These are phyloP conservation scores for Aeschynomene evenia DNA, from an alignment of 306 rosid genomes.

Conservation along the genomic window DNA sequence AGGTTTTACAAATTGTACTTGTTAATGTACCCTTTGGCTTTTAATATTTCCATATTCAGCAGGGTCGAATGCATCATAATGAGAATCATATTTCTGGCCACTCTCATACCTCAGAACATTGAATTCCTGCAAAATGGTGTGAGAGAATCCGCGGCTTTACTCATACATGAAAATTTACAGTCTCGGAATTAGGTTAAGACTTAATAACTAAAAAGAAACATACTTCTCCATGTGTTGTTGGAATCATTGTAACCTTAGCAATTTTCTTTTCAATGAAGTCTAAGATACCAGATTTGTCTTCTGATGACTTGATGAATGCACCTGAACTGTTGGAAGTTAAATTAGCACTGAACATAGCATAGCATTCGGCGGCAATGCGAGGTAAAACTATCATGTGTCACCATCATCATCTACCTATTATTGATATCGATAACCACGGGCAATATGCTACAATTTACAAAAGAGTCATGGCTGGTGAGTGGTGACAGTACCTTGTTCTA, in stretches of 20 bases:
- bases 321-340: slow-evolving; percentile 50
- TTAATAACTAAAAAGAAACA: not conserved
- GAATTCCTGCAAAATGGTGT: slow-evolving; percentile 51
- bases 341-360: not conserved
- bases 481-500: slow-evolving; percentile 63
- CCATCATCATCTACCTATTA: not conserved
- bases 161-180: slow-evolving; percentile 26
- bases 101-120: slow-evolving; percentile 56
- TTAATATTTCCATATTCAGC: slow-evolving; percentile 48
- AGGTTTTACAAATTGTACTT: not conserved
- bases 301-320: slow-evolving; percentile 52
- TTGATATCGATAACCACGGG: not conserved
- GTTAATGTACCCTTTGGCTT: slow-evolving; percentile 57
- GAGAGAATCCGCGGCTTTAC: slow-evolving; percentile 23
- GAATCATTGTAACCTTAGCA: slow-evolving; percentile 58
- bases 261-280: slow-evolving; percentile 55
- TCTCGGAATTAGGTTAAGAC: too few species aligned
- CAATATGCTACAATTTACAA: not conserved
- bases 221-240: slow-evolving; percentile 58
- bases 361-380: not conserved
- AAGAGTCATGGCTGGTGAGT: not conserved
- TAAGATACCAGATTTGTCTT: slow-evolving; percentile 52
- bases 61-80: slow-evolving; percentile 59
- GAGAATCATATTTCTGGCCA: slow-evolving; percentile 68
- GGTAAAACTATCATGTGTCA: not conserved